Evolutionary conservation across 2,329 filamentous ascomycete species (phyloP), one percentile per base, ranked within the genome.

Genomic region (Nigrograna mackinnonii): DNA sequence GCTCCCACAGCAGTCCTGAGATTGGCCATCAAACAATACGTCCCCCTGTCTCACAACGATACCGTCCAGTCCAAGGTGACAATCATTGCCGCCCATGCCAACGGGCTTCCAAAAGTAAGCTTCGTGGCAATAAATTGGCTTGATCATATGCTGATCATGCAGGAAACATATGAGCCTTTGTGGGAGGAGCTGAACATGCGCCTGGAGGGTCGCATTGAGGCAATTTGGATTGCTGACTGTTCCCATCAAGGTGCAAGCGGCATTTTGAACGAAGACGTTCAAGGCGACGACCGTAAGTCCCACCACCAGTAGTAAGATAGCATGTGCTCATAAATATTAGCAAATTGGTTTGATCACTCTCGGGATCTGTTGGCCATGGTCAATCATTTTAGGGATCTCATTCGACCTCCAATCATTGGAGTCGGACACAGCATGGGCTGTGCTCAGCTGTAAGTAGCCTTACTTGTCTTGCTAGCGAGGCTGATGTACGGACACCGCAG

Each of bases 101-200:
- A 50, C 44, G 51, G 48, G 11, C 47, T 58, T 36, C 43, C 48
- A 6, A 55, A 55, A 35, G 55, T 52, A 49, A 32, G 3, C 9
- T 17, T 6, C 9, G 14, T 3, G 14, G 6, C 12, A 14, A 11
- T 4, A 16, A 9, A 19, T 18, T 34, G 31, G n/a, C 16, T 12
- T 34, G 31, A 11, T 34, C 14, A 6, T 28, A 31, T 46, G 20
- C 43, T 12, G 9, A 20, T 11, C 3, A 35, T 14, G 16, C 31
- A 54, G 50, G 52, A 54, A 47, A 43, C 41, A 26, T 58, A 53
- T 26, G 53, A 55, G 39, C 42, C 55, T 7, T 33, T 57, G 1
- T 58, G 46, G 44, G 48, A 55, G 5, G 55, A 55, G 9, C 39
- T 58, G 2, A 9, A 45, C 11, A 22, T 37, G 4, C 22, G 32